Base-by-base conservation (phyloP, 129 eudicot genomes). In the Centrapalus pauciflorus region DNA sequence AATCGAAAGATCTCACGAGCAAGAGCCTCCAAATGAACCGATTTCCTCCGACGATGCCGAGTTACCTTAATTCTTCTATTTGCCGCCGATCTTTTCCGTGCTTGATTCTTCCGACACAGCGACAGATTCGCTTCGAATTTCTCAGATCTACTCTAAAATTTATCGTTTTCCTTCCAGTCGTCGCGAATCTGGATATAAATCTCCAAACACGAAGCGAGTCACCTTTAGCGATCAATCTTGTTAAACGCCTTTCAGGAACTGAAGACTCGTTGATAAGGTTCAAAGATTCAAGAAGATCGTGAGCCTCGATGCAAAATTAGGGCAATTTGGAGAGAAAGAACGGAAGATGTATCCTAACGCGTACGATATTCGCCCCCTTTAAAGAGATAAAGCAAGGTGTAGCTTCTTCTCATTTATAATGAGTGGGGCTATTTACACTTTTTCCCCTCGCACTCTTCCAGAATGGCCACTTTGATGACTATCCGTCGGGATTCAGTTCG, bases 61-160 rank as follows among this genome's bases (percentile, higher is more conserved):
- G 24, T 0, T 1, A 57, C 49, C 59, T 38, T 46, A 48, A 46
- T 45, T 27, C 54, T 72, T 71, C 69, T 19, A 32, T 19, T 57
- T 58, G 74, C 35, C 59, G 74, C 20, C 74, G 67, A 67, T 25
- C 61, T 55, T 73, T 74, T 55, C 68, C 50, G 28, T 48, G 74
- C 73, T 74, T 74, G 73, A 67, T 55, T 74, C 79, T 74, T 73
- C 71, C 48, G 55, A 50, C 28, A 51, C 46, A 41, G 32, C 24
- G 23, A 52, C 13, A 7, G 45, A 52, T 7, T 63, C 71, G 73
- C 5, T 45, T 43, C 55, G 41, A 45, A 33, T 55, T 56, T 74
- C 73, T 41, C 67, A 57, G 79, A 74, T 74, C 67, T 40, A 27
- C 48, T 21, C 16, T 43, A 43, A 26, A 43, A 38, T 73, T 12